Evolutionary conservation across 2,329 filamentous ascomycete species (phyloP).

Genomic region (Zalaria sp.): DNA sequence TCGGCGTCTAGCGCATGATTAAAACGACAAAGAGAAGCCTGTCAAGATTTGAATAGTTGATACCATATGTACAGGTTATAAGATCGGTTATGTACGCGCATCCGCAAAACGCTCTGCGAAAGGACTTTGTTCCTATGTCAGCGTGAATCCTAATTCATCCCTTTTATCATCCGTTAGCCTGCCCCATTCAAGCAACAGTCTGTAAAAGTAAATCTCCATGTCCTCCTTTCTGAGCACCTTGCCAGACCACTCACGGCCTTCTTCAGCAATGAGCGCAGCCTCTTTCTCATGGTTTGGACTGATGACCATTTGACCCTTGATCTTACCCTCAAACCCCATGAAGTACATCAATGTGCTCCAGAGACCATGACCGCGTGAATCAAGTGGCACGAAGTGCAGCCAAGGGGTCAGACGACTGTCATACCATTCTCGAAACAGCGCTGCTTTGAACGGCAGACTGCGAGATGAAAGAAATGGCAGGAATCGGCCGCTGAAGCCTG

Average conservation of each 20-base stretch:
- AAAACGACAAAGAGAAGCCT: no score
- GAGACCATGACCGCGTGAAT: constrained; percentile 57
- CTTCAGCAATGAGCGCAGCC: constrained; percentile 49
- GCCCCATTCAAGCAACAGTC: constrained; percentile 65
- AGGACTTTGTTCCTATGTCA: background rate
- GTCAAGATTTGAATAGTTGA: no score
- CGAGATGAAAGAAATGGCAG: constrained; percentile 51
- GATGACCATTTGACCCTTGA: constrained; percentile 32
- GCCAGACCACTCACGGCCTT: constrained; percentile 51
- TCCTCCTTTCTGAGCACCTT: constrained; percentile 54
- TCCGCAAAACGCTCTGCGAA: no score
- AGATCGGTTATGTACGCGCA: no score
- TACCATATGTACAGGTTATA: no score
- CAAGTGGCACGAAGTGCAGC: constrained; percentile 69
- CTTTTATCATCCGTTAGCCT: constrained; percentile 49
- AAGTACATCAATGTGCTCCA: constrained; percentile 68
- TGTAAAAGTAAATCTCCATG: constrained; percentile 69
- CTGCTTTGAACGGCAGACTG: constrained; percentile 55
- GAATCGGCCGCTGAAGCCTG: constrained; percentile 51
- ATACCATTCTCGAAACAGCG: constrained; percentile 68
- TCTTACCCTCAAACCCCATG: constrained; percentile 37
- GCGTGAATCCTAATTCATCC: constrained; percentile 26
- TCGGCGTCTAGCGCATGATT: no score
- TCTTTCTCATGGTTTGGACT: constrained; percentile 39
- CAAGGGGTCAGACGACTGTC: constrained; percentile 60